These are phyloP conservation scores for Colletotrichum simmondsii DNA, from an alignment of 2,329 filamentous ascomycete species.

Conservation along the genomic window DNA sequence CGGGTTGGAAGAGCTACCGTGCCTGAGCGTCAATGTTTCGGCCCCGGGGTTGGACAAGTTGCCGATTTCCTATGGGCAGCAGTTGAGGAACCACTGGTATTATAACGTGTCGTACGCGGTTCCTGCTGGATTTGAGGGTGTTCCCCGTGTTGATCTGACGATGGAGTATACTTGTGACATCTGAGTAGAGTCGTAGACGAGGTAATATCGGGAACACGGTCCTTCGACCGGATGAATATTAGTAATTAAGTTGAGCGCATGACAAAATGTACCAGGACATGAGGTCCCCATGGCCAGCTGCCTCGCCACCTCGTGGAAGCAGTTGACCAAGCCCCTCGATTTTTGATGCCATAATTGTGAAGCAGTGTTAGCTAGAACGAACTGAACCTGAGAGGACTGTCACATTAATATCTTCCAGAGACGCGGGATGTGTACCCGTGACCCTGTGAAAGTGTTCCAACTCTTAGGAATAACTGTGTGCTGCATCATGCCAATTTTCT, in stretches of 20 bases:
- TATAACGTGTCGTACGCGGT: slow-evolving; percentile 60
- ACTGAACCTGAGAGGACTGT: neutral
- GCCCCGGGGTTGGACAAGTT: slow-evolving; percentile 49
- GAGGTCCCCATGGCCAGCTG: no score
- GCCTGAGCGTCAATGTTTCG: slow-evolving; percentile 49
- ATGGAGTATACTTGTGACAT: slow-evolving; percentile 42
- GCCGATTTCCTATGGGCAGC: slow-evolving; percentile 48
- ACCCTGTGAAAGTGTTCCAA: neutral
- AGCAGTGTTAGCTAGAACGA: no score
- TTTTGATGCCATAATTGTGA: neutral
- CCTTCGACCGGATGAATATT: neutral
- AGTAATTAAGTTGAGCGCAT: neutral
- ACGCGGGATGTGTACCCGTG: neutral
- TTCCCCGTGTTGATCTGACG: slow-evolving; percentile 48
- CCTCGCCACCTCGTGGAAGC: no score
- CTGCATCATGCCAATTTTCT: neutral
- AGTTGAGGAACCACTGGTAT: slow-evolving; percentile 52
- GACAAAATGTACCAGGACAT: no score
- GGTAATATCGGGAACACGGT: neutral
- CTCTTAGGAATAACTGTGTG: neutral
- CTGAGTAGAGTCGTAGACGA: neutral
- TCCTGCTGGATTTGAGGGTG: slow-evolving; percentile 49
- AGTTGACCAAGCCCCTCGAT: neutral
- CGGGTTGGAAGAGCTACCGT: slow-evolving; percentile 50
- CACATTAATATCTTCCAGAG: neutral